Conservation (phyloP, 2,329 filamentous ascomycete genomes). For the Hypoxylon sp. region DNA sequence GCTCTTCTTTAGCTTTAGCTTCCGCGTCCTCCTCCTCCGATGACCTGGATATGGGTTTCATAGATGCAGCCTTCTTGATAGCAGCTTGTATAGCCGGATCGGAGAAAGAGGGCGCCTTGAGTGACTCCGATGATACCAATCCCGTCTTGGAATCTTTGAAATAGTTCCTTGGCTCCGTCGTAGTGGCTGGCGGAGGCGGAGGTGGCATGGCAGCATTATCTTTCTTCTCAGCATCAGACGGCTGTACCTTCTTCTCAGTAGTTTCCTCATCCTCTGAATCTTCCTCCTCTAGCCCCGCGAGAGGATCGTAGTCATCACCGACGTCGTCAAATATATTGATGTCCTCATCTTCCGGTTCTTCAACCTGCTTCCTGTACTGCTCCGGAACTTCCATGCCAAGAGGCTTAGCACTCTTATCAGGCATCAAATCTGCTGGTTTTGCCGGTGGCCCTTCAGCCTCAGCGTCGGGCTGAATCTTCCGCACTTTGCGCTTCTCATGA, state of each 20-base stretch:
- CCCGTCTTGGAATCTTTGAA: conserved; percentile 72
- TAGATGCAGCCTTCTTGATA: conserved; percentile 84
- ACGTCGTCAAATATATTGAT: conserved; percentile 76
- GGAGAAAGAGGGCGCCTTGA: conserved; percentile 70
- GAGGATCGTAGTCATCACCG: conserved; percentile 76
- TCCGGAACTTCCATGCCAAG: conserved; percentile 78
- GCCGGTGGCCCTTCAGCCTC: conserved; percentile 53
- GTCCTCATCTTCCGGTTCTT: conserved; percentile 68
- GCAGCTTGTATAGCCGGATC: conserved; percentile 87
- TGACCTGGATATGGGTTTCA: conserved; percentile 65
- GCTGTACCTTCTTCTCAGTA: conserved; percentile 44
- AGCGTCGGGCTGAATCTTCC: conserved; percentile 63
- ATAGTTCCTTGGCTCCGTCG: conserved; percentile 68
- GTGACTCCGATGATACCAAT: conserved; percentile 67
- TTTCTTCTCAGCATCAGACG: conserved; percentile 44
- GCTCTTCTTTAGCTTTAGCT: conserved; percentile 73
- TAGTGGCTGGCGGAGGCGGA: conserved; percentile 59
- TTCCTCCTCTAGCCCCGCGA: conserved; percentile 69
- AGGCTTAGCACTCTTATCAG: conserved; percentile 69
- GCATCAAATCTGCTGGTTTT: conserved; percentile 63
- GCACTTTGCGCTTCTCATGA: conserved; percentile 75
- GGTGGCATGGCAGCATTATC: conserved; percentile 60
- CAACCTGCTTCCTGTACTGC: conserved; percentile 65
- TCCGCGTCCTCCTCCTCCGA: conserved; percentile 60
- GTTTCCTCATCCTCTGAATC: conserved; percentile 55